Evolutionary conservation across 306 rosid genomes (phyloP), one percentile per base, ranked within the genome.

Genomic region (Sicyos baderoa): DNA sequence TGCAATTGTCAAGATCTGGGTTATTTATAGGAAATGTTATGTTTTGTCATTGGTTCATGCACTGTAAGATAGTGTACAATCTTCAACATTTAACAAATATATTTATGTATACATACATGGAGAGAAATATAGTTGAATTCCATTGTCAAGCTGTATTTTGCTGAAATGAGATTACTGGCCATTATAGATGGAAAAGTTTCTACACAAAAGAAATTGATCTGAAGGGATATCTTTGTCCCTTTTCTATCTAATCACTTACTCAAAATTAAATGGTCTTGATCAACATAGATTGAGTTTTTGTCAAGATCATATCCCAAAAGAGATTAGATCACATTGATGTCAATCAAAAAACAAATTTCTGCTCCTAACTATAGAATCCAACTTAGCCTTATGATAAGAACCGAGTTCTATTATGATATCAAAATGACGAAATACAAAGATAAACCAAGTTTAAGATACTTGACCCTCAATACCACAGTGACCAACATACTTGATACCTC

Each of bases 1-100:
- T 51, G 48, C 47, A 50, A 0, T 3, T 48, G 72, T 23, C 45
- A 68, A 68, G 55, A 68, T 25, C 29, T 68, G 72, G 25, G 52
- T 68, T 4, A 25, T 48, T 15, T 37, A 37, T 50, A 15, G 44
- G 72, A 16, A 27, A 3, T 7, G 35, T 16, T 23, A 68, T 48
- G 29, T n/a, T 37, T 37, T 16, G 8, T 49, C 57, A 49, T 48
- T 2, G 8, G 11, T 68, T 21, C 23, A 23, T 22, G 23, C 21
- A 25, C 11, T 17, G 17, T 68, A 50, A 68, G 44, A 37, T 37
- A 37, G 2, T 17, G 73, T 51, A 53, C 50, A 69, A 69, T 29
- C 47, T 68, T 44, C 21, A 65, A 65, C 9, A 37, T 37, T 37
- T 5, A 37, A 37, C 44, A 37, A 35, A n/a, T n/a, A n/a, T n/a